These are phyloP conservation scores for Chlamydomonas urium DNA, from an alignment of 139 green algal species.

Conservation along the genomic window DNA sequence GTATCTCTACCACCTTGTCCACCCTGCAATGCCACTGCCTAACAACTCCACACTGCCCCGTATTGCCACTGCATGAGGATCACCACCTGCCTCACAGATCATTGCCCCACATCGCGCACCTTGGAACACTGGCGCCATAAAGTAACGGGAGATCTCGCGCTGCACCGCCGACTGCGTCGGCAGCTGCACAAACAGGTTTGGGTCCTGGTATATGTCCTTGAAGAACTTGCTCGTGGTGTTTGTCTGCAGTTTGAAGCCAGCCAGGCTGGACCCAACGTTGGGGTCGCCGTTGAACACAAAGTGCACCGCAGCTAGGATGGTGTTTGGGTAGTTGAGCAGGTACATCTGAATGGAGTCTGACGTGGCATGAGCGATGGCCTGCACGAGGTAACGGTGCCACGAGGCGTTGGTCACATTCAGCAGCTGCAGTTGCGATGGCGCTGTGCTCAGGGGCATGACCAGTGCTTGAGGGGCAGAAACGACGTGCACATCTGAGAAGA, in stretches of 20 bases:
- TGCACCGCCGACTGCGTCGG: slow-evolving; percentile 78
- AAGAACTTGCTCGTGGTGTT: slow-evolving; percentile 64
- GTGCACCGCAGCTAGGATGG: slow-evolving; percentile 53
- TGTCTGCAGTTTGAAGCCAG: slow-evolving; percentile 74
- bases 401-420: background rate
- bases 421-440: background rate
- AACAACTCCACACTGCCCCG: background rate
- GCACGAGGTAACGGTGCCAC: background rate
- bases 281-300: slow-evolving; percentile 37
- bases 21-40: background rate
- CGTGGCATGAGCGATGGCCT: slow-evolving; percentile 45
- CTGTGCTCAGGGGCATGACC: no score
- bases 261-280: slow-evolving; percentile 5
- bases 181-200: slow-evolving; percentile 68
- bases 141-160: slow-evolving; percentile 59
- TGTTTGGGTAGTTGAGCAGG: slow-evolving; percentile 65
- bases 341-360: slow-evolving; percentile 56
- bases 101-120: background rate
- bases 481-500: background rate
- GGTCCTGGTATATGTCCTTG: slow-evolving; percentile 57
- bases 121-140: slow-evolving; percentile 14
- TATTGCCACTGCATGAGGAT: background rate
- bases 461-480: background rate
- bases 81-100: background rate
- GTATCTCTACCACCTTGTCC: background rate